Percentiles rank a stretch among this genome's conserved stretches.
Evolutionary conservation across 164 flowering plant genomes (phyloP).

Genomic region (Malania oleifera): DNA sequence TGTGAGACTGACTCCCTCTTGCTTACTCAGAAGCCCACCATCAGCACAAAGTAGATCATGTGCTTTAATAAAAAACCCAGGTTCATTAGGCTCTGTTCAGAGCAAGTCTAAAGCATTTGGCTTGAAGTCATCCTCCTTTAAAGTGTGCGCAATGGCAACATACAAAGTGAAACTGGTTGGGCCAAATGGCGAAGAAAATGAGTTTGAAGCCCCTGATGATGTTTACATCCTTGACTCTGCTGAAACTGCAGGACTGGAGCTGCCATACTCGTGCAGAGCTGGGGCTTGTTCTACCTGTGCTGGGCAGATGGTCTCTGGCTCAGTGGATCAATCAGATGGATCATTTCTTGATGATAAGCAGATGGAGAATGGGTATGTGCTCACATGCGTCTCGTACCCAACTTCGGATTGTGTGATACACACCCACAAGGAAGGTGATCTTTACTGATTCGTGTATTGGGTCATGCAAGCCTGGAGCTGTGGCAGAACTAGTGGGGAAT

Average conservation of each 20-base stretch:
- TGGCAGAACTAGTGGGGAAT: no score
- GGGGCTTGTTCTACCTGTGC: slow-evolving; percentile 24
- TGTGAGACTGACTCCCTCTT: no score
- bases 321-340: slow-evolving; percentile 21
- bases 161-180: slow-evolving; percentile 16
- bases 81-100: slow-evolving; percentile 9
- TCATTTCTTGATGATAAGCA: slow-evolving; percentile 17
- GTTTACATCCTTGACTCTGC: slow-evolving; percentile 17
- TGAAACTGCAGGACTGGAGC: slow-evolving; percentile 5
- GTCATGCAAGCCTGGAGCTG: no score
- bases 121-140: slow-evolving; percentile 10
- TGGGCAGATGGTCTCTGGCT: slow-evolving; percentile 10
- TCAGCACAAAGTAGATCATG: no score
- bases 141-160: slow-evolving; percentile 5
- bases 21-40: no score
- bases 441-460: no score
- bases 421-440: slow-evolving; percentile 21
- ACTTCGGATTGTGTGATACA: slow-evolving; percentile 16
- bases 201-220: slow-evolving; percentile 15
- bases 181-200: slow-evolving; percentile 13
- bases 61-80: no score
- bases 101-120: slow-evolving; percentile 11
- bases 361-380: slow-evolving; percentile 16
- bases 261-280: slow-evolving; percentile 15
- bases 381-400: slow-evolving; percentile 16